Evolutionary conservation across 108 stramenopile genomes (phyloP).

Genomic region (Licmophora abbreviata): DNA sequence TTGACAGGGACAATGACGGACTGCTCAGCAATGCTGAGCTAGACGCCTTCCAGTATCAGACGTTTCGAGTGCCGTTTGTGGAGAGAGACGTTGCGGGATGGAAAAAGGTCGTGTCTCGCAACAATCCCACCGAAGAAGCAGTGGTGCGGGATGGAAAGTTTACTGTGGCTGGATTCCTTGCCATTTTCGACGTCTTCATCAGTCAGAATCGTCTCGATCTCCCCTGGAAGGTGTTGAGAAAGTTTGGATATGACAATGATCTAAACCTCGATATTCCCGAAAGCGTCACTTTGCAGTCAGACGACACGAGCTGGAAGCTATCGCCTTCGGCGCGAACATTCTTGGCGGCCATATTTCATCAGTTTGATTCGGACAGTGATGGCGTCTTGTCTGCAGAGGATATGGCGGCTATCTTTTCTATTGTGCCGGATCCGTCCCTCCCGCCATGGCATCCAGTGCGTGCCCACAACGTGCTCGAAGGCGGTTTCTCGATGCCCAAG

Average conservation of each 20-base stretch:
- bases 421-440: conserved; percentile 41
- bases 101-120: conserved; percentile 60
- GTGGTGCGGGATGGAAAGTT: conserved; percentile 64
- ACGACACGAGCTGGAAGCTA: conserved; percentile 32
- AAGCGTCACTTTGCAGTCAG: conserved; percentile 16
- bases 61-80: conserved; percentile 48
- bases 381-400: conserved; percentile 51
- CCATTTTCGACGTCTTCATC: conserved; percentile 78
- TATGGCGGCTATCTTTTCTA: conserved; percentile 49
- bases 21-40: conserved; percentile 65
- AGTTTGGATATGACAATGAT: conserved; percentile 68
- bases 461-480: conserved; percentile 36
- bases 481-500: conserved; percentile 49
- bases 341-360: conserved; percentile 52
- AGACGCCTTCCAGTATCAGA: conserved; percentile 57
- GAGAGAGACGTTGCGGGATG: conserved; percentile 60
- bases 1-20: conserved; percentile 60
- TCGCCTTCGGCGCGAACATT: conserved; percentile 36
- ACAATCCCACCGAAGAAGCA: conserved; percentile 29
- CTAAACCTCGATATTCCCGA: conserved; percentile 51
- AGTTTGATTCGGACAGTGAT: conserved; percentile 61
- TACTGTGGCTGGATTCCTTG: conserved; percentile 65
- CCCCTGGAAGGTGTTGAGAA: conserved; percentile 69
- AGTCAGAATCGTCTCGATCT: conserved; percentile 75
- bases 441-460: conserved; percentile 72